phyloP scores from a whole-genome alignment of 495 filamentous ascomycete species.

The Penicillium maclennaniae region DNA sequence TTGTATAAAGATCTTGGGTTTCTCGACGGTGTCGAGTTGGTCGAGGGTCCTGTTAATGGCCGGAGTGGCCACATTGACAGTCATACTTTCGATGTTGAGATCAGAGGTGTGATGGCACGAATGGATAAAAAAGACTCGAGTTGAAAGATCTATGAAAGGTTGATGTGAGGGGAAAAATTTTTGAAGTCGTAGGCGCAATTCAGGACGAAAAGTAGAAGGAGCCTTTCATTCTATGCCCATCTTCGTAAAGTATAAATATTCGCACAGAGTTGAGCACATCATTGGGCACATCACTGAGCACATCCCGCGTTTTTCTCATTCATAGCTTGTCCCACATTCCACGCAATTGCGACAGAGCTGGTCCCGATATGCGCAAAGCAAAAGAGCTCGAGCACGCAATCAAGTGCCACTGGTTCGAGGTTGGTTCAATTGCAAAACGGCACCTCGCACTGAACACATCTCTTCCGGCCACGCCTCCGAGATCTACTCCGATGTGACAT shows the following conservation, averaged over 20 bases:
- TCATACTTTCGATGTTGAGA: slow-evolving; percentile 7
- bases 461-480: not conserved
- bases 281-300: no score
- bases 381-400: slow-evolving; percentile 22
- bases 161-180: not conserved
- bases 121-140: not conserved
- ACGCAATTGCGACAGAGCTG: slow-evolving; percentile 14
- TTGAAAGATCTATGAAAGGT: not conserved
- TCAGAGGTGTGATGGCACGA: not conserved
- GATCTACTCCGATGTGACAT: not conserved
- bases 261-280: slow-evolving; percentile 1
- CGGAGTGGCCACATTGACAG: slow-evolving; percentile 3
- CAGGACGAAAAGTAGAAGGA: not conserved
- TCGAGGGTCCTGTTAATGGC: not conserved
- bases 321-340: slow-evolving; percentile 19
- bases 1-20: slow-evolving; percentile 1
- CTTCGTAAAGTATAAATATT: not conserved
- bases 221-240: no score
- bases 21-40: not conserved
- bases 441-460: not conserved
- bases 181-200: not conserved
- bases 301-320: not conserved
- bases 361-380: not conserved
- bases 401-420: slow-evolving; percentile 2
- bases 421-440: slow-evolving; percentile 2